Evolutionary conservation across 371 early-diverging fungal species (phyloP), one percentile per base, ranked within the genome.

Genomic region (Mucor irregularis): DNA sequence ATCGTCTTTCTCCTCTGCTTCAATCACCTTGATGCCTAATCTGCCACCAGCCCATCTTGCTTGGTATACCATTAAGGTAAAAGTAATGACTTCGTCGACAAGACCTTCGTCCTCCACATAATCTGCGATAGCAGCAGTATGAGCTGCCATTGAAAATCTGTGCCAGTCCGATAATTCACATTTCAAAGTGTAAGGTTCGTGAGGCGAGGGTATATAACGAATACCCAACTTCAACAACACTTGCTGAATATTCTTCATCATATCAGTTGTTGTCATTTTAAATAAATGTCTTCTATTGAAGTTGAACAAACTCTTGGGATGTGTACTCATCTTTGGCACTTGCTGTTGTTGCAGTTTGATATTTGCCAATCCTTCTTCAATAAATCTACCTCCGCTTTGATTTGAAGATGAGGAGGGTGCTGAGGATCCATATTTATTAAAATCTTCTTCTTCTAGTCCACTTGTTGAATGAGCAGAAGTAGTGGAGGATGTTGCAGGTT

Each of bases 281-380:
- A 76, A 76, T 9, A 76, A 38, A 40, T 69, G 73, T 1, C 73
- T 43, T 34, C 73, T 63, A 19, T 56, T 70, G 25, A 76, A 72
- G 34, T 76, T 69, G 43, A 76, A 76, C 11, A 70, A 31, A 46
- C 70, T 72, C 48, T 70, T 72, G 0, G 76, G 76, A 14, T 74
- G 68, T 3, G 61, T 58, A 9, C 55, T 60, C 30, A 59, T 47
- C 2, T 49, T 55, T 0, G 59, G 64, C 19, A 29, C 19, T 30
- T 37, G 44, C n/a, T 44, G 46, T 29, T 16, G 22, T 28, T 38
- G 46, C 8, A 43, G 53, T 35, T 35, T 14, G 7, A 19, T 9
- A 26, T 25, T 10, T 6, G 5, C 2, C n/a, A 26, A 50, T 38
- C 39, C 45, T 56, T 50, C 56, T 45, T 61, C 62, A 14, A 61